These are phyloP conservation scores for Avena sativa DNA, from an alignment of 176 grass and related monocot genomes.

Conservation along the genomic window DNA sequence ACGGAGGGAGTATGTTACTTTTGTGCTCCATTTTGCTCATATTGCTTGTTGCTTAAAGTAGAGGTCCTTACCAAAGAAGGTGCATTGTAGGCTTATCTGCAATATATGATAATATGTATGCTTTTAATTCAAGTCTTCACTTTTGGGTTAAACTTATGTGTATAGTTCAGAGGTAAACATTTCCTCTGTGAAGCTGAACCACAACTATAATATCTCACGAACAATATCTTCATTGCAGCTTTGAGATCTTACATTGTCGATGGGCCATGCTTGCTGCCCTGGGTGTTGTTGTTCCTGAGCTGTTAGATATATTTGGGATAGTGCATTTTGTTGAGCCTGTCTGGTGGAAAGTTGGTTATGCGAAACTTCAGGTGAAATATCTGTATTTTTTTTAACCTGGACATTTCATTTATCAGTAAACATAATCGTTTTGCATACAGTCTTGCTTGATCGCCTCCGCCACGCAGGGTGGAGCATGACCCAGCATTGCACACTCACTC, in stretches of 20 bases:
- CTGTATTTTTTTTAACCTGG: too few relatives aligned
- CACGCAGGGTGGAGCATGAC: too few relatives aligned
- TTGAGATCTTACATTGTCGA: conserved; percentile 92
- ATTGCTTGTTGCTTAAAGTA: background rate
- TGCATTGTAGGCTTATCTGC: background rate
- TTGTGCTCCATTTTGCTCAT: background rate
- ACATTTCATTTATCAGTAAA: too few relatives aligned
- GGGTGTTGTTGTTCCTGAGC: conserved; percentile 82
- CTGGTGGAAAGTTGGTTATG: conserved; percentile 99
- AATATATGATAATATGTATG: background rate
- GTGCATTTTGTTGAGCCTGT: conserved; percentile 90
- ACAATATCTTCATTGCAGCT: conserved; percentile 53
- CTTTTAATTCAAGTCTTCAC: background rate
- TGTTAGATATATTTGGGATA: conserved; percentile 75
- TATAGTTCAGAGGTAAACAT: background rate
- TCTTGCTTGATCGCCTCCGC: background rate
- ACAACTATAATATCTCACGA: background rate
- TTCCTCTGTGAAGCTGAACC: background rate
- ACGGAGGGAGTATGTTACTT: background rate
- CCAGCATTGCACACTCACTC: too few relatives aligned
- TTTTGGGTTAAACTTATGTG: background rate
- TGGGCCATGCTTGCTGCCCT: conserved; percentile 97
- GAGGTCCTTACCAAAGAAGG: background rate
- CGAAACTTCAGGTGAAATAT: conserved; percentile 68
- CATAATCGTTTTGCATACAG: background rate